Evolutionary conservation across 2,329 filamentous ascomycete species (phyloP), one percentile per base, ranked within the genome.

Genomic region (Xylariaceae sp.): DNA sequence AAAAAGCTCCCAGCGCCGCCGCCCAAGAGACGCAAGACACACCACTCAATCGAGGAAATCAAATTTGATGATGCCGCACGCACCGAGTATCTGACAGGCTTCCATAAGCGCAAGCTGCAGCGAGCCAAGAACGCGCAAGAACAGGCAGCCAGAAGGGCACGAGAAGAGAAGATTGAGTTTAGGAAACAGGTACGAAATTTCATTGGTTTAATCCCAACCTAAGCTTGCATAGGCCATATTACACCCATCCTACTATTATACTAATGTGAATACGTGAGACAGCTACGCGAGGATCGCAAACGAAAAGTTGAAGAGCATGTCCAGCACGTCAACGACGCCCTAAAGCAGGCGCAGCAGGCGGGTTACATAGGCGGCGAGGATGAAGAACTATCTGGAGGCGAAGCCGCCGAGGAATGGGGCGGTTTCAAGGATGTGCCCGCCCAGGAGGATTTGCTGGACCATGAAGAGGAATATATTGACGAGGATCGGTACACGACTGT

Each of bases 401-500:
- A 43, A 8, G 26, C 15, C 13, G 70, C 70, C 6, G 70, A 71
- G 2, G 75, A 85, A 64, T 92, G 87, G 85, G 78, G 78, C 45
- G 89, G 88, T 0, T 79, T 92, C 46, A 76, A 79, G 16, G 85
- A 88, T 40, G 61, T 70, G 29, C 73, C 74, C 15, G 73, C 71
- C 27, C 57, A 57, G 10, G 70, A 80, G 32, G 54, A 58, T 13
- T 79, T 48, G 9, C 74, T 94, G 37, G 86, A 95, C 68, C 86
- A 91, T 63, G 89, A 96, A 70, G 92, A 93, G 62, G 92, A 97
- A 72, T 99, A 97, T 74, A 84, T 97, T 61, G 94, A 99, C 71
- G 94, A 97, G 71, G 93, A 97, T 72, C 89, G 89, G 69, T 97
- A 91, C 71, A 97, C 94, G 0, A 96, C 91, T 1, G 94, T 99